A percentile compares a stretch with the other conserved stretches of the same genome.
Conservation (phyloP, 352 stramenopile species). For the Phytophthora sp. region DNA sequence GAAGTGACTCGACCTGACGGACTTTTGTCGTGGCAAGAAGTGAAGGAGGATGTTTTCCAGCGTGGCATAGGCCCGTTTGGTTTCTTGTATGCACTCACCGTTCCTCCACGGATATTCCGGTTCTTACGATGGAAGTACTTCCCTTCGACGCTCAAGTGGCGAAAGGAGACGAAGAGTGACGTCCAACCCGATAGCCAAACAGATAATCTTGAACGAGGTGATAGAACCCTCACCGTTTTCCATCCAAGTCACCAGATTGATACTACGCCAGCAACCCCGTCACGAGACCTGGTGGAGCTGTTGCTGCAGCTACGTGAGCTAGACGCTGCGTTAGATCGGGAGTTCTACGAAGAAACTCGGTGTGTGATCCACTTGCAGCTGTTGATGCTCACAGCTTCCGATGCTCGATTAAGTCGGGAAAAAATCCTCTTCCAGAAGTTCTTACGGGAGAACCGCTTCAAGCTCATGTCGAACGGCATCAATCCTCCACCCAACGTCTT, state of each 20-base stretch:
- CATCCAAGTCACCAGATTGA: constrained; percentile 16
- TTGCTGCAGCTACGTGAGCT: constrained; percentile 70
- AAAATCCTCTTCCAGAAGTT: constrained; percentile 95
- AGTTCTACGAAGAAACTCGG: constrained; percentile 90
- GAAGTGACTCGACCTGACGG: constrained; percentile 52
- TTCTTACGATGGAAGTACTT: constrained; percentile 67
- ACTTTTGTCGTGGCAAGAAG: constrained; percentile 48
- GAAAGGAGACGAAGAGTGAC: constrained; percentile 13
- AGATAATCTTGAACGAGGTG: constrained; percentile 33
- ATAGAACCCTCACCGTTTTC: not conserved
- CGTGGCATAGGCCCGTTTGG: constrained; percentile 62
- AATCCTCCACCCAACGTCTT: constrained; percentile 92
- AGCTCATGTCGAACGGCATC: constrained; percentile 93
- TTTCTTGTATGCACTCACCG: constrained; percentile 65
- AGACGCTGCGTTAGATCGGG: constrained; percentile 74
- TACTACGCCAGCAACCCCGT: constrained; percentile 7
- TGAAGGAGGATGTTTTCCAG: constrained; percentile 52
- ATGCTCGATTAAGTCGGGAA: constrained; percentile 87
- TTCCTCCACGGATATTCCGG: constrained; percentile 49
- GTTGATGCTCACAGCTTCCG: constrained; percentile 87
- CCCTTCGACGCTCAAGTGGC: constrained; percentile 32
- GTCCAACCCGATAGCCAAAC: constrained; percentile 10
- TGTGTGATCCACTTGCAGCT: constrained; percentile 93
- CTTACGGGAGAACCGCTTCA: constrained; percentile 93
- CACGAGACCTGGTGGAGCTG: constrained; percentile 64